phyloP scores from a whole-genome alignment of 192 early-diverging fungal species.

The Obelidium mucronatum region DNA sequence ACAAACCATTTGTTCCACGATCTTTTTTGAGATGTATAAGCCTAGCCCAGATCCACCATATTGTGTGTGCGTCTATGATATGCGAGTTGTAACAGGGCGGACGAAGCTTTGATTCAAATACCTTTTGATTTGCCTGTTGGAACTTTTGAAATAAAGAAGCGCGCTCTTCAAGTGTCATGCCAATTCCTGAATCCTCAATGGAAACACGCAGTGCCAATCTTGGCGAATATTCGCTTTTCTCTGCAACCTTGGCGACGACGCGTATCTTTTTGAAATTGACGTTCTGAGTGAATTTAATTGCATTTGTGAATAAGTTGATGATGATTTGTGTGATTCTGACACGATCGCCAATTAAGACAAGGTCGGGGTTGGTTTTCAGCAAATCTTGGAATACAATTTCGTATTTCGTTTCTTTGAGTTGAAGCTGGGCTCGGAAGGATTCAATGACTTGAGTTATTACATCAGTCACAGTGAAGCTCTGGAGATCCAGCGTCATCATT shows the following conservation, averaged over 20 bases:
- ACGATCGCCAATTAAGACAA: constrained; percentile 37
- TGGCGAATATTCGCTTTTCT: not conserved
- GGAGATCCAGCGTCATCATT: constrained; percentile 22
- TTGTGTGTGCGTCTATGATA: constrained; percentile 41
- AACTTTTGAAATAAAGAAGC: constrained; percentile 42
- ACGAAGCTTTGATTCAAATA: too few relatives aligned
- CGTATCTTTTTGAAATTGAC: not conserved
- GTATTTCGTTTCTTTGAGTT: not conserved
- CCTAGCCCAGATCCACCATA: constrained; percentile 56
- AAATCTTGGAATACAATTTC: constrained; percentile 30
- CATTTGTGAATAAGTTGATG: not conserved
- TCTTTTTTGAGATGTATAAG: constrained; percentile 48
- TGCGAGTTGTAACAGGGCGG: too few relatives aligned
- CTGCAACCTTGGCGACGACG: not conserved
- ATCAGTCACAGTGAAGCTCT: constrained; percentile 28
- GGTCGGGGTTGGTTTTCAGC: constrained; percentile 45
- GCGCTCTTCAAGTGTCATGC: constrained; percentile 43
- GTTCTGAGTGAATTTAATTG: constrained; percentile 4
- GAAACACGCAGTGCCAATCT: not conserved
- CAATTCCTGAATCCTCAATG: constrained; percentile 38
- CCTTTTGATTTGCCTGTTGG: not conserved
- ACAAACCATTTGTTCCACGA: constrained; percentile 19
- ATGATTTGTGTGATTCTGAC: not conserved
- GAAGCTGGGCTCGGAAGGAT: constrained; percentile 28
- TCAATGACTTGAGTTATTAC: constrained; percentile 25